Evolutionary conservation across 768 basidiomycete species (phyloP).

Genomic region (Sporobolomyces roseus): DNA sequence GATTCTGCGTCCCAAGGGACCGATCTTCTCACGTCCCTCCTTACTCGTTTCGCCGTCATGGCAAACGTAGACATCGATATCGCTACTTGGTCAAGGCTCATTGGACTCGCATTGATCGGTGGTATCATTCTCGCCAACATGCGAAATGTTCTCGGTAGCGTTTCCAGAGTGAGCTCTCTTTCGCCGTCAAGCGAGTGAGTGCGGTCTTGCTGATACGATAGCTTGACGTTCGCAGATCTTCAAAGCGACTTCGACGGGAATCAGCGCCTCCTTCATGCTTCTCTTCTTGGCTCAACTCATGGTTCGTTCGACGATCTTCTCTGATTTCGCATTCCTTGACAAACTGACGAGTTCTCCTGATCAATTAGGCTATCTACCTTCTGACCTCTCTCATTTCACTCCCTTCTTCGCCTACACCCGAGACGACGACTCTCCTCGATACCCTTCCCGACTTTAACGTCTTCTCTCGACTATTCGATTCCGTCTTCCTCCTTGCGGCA

Average conservation of each 20-base stretch:
- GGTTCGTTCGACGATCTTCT: slow-evolving; percentile 30
- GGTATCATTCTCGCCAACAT: slow-evolving; percentile 46
- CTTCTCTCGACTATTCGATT: slow-evolving; percentile 45
- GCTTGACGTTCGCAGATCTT: slow-evolving; percentile 30
- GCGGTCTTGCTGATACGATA: not conserved
- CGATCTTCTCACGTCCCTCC: slow-evolving; percentile 41
- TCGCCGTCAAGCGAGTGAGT: too few species aligned
- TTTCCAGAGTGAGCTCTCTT: slow-evolving; percentile 38
- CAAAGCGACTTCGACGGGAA: slow-evolving; percentile 44
- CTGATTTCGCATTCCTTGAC: not conserved
- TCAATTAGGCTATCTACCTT: slow-evolving; percentile 43
- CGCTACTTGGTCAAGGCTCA: slow-evolving; percentile 41
- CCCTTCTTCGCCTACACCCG: slow-evolving; percentile 27
- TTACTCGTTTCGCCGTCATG: slow-evolving; percentile 34
- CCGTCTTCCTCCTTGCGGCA: slow-evolving; percentile 44
- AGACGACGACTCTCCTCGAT: slow-evolving; percentile 38
- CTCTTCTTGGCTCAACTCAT: slow-evolving; percentile 46
- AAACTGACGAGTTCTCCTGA: not conserved
- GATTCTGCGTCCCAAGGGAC: slow-evolving; percentile 11
- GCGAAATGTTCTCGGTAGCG: slow-evolving; percentile 42
- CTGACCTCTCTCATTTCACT: slow-evolving; percentile 46
- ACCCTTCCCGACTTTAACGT: slow-evolving; percentile 45
- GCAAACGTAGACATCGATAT: slow-evolving; percentile 43
- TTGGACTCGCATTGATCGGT: slow-evolving; percentile 42
- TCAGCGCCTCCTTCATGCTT: slow-evolving; percentile 46